Evolutionary conservation across 148 eudicot species (phyloP), one percentile per base, ranked within the genome.

Genomic region (Pouteria glomerata): DNA sequence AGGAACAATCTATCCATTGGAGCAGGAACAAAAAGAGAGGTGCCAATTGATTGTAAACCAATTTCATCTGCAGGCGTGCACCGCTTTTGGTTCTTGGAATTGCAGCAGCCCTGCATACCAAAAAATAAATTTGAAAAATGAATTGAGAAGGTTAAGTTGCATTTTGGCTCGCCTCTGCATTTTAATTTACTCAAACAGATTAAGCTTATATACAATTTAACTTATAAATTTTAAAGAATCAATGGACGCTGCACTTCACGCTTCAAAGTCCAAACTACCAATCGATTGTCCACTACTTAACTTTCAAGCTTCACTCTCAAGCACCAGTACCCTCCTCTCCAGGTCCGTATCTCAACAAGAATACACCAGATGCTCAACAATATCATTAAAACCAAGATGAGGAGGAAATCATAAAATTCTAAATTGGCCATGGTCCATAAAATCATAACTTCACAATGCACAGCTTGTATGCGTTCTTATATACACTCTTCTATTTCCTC

Each of bases 1-100:
- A 89, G 18, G 90, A 82, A 74, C 89, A 80, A 81, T 91, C 94
- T 45, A 89, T 61, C 90, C 97, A 89, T 57, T 80, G 88, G 37
- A 89, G 84, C 68, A 91, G 68, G 72, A 79, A 81, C 70, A 85
- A 75, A 57, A 91, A 55, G 57, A 89, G 67, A 14, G 94, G 90
- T 37, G 90, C 82, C 24, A 85, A 74, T 33, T 85, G 77, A 84
- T 83, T 84, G 73, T 83, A 79, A 4, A 81, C 90, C 82, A 91
- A 82, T 63, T 84, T 89, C 94, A 91, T 89, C 35, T 89, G 87
- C 71, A 91, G 75, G 24, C 75, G 81, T 48, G 79, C 81, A 55
- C 90, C 89, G 2, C 84, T 82, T 75, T 89, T 89, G 23, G 80
- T 79, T 74, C 77, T 85, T 57, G 97, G 94, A 81, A 91, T 85